phyloP scores from a whole-genome alignment of 2,329 filamentous ascomycete genomes.

The Dactylellina parvicollis region DNA sequence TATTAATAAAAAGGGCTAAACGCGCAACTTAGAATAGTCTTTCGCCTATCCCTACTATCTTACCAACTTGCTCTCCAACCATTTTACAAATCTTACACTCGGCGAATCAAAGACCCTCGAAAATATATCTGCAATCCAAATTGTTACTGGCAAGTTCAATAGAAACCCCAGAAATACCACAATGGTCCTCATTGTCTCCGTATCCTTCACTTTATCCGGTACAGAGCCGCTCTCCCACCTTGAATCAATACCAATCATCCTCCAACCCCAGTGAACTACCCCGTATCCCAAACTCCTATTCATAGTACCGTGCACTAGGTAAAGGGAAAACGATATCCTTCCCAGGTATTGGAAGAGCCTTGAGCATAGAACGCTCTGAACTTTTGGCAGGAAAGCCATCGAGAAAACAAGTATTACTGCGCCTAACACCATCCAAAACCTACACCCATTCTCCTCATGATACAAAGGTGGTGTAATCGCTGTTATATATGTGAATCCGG shows the following conservation, averaged over 20 bases:
- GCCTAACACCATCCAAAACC: slow-evolving; percentile 21
- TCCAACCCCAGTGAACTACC: slow-evolving; percentile 59
- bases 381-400: slow-evolving; percentile 15
- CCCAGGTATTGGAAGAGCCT: slow-evolving; percentile 71
- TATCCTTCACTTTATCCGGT: neutral
- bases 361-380: slow-evolving; percentile 29
- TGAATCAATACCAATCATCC: neutral
- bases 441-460: neutral
- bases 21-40: too few relatives aligned
- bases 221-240: neutral
- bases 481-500: slow-evolving; percentile 20
- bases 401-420: slow-evolving; percentile 13
- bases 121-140: slow-evolving; percentile 70
- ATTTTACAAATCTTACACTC: slow-evolving; percentile 65
- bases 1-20: too few relatives aligned
- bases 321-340: slow-evolving; percentile 71
- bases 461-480: slow-evolving; percentile 2
- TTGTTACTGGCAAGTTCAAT: slow-evolving; percentile 38
- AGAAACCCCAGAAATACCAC: slow-evolving; percentile 11
- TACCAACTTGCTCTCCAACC: slow-evolving; percentile 62
- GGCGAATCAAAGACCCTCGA: slow-evolving; percentile 69
- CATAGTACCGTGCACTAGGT: slow-evolving; percentile 73
- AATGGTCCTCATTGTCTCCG: slow-evolving; percentile 6
- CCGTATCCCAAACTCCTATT: slow-evolving; percentile 71
- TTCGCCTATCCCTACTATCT: neutral